Evolutionary conservation across 2,329 filamentous ascomycete genomes (phyloP).

Genomic region (Beauveria bassiana): DNA sequence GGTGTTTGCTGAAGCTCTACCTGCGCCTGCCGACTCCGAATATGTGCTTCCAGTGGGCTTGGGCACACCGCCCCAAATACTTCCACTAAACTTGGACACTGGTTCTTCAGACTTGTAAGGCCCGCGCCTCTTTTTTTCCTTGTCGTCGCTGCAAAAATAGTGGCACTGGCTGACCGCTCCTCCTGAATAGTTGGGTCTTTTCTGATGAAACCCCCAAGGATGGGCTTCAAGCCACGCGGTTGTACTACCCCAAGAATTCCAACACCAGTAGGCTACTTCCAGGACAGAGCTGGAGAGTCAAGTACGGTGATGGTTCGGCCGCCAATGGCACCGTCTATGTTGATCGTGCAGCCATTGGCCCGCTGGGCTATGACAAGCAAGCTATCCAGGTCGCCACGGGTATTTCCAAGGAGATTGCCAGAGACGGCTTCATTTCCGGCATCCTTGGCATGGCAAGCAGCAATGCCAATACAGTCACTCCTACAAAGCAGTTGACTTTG

Average conservation of each 20-base stretch:
- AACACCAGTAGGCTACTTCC: slow-evolving; percentile 34
- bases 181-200: slow-evolving; percentile 59
- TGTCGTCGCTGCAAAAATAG: no score
- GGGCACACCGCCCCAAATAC: slow-evolving; percentile 46
- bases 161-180: slow-evolving; percentile 9
- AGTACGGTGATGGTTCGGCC: slow-evolving; percentile 57
- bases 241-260: slow-evolving; percentile 46
- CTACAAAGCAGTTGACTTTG: slow-evolving; percentile 25
- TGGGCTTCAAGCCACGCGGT: slow-evolving; percentile 41
- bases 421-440: slow-evolving; percentile 27
- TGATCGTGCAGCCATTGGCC: slow-evolving; percentile 56
- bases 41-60: slow-evolving; percentile 56
- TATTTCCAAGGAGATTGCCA: slow-evolving; percentile 40
- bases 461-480: slow-evolving; percentile 26
- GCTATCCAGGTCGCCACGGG: slow-evolving; percentile 57
- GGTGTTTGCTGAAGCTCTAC: slow-evolving; percentile 21
- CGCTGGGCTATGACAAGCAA: slow-evolving; percentile 50
- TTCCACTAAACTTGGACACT: slow-evolving; percentile 66
- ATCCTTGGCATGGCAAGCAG: slow-evolving; percentile 28
- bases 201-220: slow-evolving; percentile 45
- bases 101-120: slow-evolving; percentile 41
- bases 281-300: slow-evolving; percentile 46
- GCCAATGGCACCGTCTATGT: slow-evolving; percentile 58
- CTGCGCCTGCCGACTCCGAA: slow-evolving; percentile 37
- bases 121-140: no score